Base-by-base conservation (phyloP, 768 basidiomycete genomes). In the Leccinellum albellum region DNA sequence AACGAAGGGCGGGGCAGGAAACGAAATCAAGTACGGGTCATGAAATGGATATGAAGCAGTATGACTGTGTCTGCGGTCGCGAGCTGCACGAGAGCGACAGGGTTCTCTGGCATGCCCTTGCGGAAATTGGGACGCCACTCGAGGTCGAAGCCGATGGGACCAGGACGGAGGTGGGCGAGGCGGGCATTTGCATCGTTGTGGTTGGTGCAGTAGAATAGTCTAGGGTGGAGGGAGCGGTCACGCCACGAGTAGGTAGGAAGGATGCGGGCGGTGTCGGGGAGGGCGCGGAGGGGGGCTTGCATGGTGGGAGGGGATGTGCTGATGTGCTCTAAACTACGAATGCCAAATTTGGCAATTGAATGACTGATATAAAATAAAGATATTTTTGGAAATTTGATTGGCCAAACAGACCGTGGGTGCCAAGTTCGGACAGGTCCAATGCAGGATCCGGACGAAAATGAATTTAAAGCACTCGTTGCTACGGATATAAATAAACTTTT, bases 51-150 rank as follows among this genome's bases (percentile, higher is more conserved):
- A 60, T 92, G 90, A 6, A 91, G 68, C 4, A 92, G 80, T 26
- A 87, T 70, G 23, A 89, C 80, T 13, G 69, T 74, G 4, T 82
- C 67, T 4, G 72, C 64, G 59, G 76, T 83, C 2, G 88, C 86
- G 17, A 92, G 78, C 66, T 93, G 90, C 4, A 92, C 77, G 23
- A 92, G 77, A 3, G 91, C 84, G 20, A 89, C 85, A 23, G 79
- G 86, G 65, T 91, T 88, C 69, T 85, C 80, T 26, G 71, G 64
- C 24, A 71, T 65, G 20, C 85, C 83, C 65, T 82, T 84, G 47
- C 61, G 59, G 62, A 72, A 84, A 20, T 65, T 82, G 0, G 91
- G 91, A 58, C 79, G 83, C 89, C 91, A 92, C 71, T 93, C 91
- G 35, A 89, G 75, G 66, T 93, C 91, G 60, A 92, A 84, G 26